These are phyloP conservation scores for Colletotrichum melonis DNA, from an alignment of 2,329 filamentous ascomycete species.

Conservation along the genomic window DNA sequence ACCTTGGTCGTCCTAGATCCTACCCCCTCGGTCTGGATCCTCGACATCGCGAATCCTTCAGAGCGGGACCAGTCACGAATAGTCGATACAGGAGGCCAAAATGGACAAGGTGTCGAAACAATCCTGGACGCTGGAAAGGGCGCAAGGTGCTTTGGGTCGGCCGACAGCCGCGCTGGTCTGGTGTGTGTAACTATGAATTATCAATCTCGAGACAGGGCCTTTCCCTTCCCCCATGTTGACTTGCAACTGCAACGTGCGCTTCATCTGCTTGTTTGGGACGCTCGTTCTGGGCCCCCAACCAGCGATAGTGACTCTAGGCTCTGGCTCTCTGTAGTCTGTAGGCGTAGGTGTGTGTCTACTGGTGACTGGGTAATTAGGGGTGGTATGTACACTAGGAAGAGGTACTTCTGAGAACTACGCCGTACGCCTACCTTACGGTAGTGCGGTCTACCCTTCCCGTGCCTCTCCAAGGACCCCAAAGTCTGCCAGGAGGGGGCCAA, in stretches of 20 bases:
- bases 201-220: background rate
- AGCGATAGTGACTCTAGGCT: background rate
- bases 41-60: background rate
- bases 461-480: no score
- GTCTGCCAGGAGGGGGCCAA: background rate
- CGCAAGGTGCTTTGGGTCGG: background rate
- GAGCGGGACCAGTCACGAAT: background rate
- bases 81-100: background rate
- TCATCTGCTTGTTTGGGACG: background rate
- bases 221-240: background rate
- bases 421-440: no score
- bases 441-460: no score
- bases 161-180: background rate
- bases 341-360: no score
- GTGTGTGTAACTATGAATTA: no score
- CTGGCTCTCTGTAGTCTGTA: no score
- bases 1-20: background rate
- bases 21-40: background rate
- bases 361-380: no score
- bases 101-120: background rate
- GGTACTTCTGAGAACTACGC: no score
- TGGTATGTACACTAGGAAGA: no score
- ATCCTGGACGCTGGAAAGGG: background rate
- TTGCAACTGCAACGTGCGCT: background rate
- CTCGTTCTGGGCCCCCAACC: slow-evolving; percentile 23